Conservation (phyloP, 768 basidiomycete species). For the Lactarius evosmus region DNA sequence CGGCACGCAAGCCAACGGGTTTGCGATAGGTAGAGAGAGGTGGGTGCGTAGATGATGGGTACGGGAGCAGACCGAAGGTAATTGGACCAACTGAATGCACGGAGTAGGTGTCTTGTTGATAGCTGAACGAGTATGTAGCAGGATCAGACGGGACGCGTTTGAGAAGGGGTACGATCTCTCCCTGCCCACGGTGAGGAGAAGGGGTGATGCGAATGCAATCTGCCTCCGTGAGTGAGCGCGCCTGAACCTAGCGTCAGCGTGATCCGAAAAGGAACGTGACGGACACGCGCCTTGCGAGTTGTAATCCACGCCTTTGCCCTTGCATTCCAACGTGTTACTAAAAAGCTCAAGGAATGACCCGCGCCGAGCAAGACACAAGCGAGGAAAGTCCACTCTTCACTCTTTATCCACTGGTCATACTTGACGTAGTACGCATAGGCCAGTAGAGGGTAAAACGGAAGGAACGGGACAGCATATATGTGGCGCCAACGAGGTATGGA, state of each 20-base stretch:
- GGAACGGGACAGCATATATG: slow-evolving; percentile 72
- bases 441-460: slow-evolving; percentile 76
- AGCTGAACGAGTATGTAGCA: slow-evolving; percentile 79
- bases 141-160: slow-evolving; percentile 59
- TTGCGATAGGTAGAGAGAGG: slow-evolving; percentile 61
- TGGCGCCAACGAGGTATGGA: slow-evolving; percentile 67
- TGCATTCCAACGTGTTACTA: slow-evolving; percentile 87
- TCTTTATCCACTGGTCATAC: slow-evolving; percentile 87
- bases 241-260: slow-evolving; percentile 38
- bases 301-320: slow-evolving; percentile 77
- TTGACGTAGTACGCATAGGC: slow-evolving; percentile 90
- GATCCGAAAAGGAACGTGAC: slow-evolving; percentile 7
- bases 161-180: slow-evolving; percentile 78
- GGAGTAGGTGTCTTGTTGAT: slow-evolving; percentile 92
- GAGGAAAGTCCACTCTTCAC: slow-evolving; percentile 98
- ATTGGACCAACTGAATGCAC: slow-evolving; percentile 53
- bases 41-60: slow-evolving; percentile 75
- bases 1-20: slow-evolving; percentile 52
- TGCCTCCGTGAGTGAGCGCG: slow-evolving; percentile 63
- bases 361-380: slow-evolving; percentile 81
- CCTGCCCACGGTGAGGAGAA: slow-evolving; percentile 76
- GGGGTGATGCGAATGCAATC: slow-evolving; percentile 81
- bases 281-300: slow-evolving; percentile 57
- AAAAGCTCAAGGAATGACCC: slow-evolving; percentile 88
- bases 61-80: slow-evolving; percentile 78